These are phyloP conservation scores for Solanum hybrid DNA, from an alignment of 305 asterid genomes.

Conservation along the genomic window DNA sequence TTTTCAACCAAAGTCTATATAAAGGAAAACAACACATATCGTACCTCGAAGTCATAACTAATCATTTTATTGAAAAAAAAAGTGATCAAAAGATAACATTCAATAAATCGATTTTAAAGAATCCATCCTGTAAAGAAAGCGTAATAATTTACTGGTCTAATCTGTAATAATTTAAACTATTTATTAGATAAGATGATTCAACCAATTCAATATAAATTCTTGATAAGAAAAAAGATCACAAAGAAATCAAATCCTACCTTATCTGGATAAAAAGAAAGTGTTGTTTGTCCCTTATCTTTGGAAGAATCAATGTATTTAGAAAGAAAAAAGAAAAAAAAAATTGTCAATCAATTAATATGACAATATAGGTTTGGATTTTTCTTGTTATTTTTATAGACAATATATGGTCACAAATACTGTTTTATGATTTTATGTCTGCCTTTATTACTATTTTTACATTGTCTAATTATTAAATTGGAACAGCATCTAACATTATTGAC, in stretches of 20 bases:
- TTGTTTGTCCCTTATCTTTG: background rate
- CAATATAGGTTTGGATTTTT: background rate
- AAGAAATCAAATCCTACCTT: background rate
- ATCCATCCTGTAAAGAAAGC: background rate
- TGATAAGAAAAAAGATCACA: background rate
- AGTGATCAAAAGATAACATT: background rate
- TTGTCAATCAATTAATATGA: background rate
- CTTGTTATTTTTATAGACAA: background rate
- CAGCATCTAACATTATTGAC: background rate
- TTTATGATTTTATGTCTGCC: background rate
- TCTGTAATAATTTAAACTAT: background rate
- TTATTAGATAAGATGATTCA: background rate
- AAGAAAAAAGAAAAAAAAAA: background rate
- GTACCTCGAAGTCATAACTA: constrained; percentile 2
- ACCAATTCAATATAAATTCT: background rate
- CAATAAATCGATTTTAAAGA: background rate
- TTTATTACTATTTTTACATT: background rate
- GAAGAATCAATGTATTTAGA: background rate
- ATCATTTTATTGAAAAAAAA: background rate
- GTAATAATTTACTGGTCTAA: background rate
- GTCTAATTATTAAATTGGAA: background rate
- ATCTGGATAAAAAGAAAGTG: background rate
- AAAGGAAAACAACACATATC: background rate
- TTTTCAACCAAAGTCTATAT: background rate
- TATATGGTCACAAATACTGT: background rate